Base-by-base conservation (phyloP, 1,139 yeast genomes). In the Kodamaea sp. region DNA sequence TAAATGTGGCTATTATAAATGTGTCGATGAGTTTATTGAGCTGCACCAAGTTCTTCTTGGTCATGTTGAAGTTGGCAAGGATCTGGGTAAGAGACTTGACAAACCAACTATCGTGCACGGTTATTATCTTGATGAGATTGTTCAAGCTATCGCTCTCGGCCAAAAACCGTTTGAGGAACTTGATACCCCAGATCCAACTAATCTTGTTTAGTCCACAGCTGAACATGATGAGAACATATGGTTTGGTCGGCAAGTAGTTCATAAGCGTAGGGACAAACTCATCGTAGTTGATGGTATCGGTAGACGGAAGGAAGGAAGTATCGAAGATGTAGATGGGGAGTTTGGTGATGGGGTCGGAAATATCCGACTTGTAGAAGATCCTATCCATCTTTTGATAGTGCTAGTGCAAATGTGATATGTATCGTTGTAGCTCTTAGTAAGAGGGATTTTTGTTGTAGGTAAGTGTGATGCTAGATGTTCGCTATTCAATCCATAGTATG, bases 31-130 rank as follows among this genome's bases (percentile, higher is more conserved):
- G 40, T 29, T 50, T 48, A 39, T 61, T 66, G 36, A 67, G 38
- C 20, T 48, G 46, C 24, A 50, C 54, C 10, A 68, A 39, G 36
- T 58, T 63, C 39, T 61, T 61, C 35, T 51, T 63, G 8, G 75
- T 66, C 11, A 55, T 40, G 35, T 61, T 57, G 38, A 55, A 63
- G 48, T 83, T 85, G 39, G 80, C 70, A 41, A 87, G 63, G 34
- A 88, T 76, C 39, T 87, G 92, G 14, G 87, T 76, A 23, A 89
- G 73, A 0, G 96, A 83, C 48, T 89, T 78, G 12, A 88, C 77
- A 63, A 92, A 78, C 92, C 96, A 89, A 34, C 87, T 83, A 50
- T 90, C 97, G 58, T 92, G 97, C 4, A 92, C 96, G 25, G 90
- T 75, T 46, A 83, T 84, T 3, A 88, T 68, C 48, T 79, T 82